Evolutionary conservation across 345 rosid genomes (phyloP).

Genomic region (Citrus sp.): DNA sequence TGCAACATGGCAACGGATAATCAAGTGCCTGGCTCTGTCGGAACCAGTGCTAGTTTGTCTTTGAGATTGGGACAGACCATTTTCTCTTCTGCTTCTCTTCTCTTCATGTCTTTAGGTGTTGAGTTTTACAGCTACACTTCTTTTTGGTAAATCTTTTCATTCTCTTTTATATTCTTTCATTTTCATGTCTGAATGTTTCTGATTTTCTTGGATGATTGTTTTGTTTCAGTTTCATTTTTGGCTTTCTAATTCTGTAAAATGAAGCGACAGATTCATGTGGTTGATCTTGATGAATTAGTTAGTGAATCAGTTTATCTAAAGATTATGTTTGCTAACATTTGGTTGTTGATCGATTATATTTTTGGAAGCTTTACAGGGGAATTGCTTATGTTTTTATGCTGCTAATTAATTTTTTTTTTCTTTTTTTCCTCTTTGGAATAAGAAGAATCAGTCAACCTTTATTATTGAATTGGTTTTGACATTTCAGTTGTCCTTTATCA

Average conservation of each 20-base stretch:
- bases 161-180: neutral
- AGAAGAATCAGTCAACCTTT: neutral
- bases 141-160: slow-evolving; percentile 53
- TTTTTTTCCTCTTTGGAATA: neutral
- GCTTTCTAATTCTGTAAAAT: neutral
- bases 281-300: neutral
- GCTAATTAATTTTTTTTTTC: neutral
- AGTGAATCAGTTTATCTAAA: neutral
- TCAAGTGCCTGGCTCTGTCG: slow-evolving; percentile 67
- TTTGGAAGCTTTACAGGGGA: neutral
- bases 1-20: slow-evolving; percentile 43
- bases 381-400: neutral
- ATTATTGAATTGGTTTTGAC: no score
- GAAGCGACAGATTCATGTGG: neutral
- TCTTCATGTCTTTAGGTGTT: slow-evolving; percentile 80
- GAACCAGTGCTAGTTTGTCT: slow-evolving; percentile 72
- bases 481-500: neutral
- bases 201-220: neutral
- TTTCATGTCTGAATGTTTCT: neutral
- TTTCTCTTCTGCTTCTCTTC: slow-evolving; percentile 79
- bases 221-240: neutral
- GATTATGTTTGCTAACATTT: neutral
- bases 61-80: slow-evolving; percentile 76
- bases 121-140: slow-evolving; percentile 86
- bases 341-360: neutral